Percentiles rank a stretch among this genome's conserved stretches.
phyloP scores from a whole-genome alignment of 139 green algal genomes.

The Coelastrella sp. region DNA sequence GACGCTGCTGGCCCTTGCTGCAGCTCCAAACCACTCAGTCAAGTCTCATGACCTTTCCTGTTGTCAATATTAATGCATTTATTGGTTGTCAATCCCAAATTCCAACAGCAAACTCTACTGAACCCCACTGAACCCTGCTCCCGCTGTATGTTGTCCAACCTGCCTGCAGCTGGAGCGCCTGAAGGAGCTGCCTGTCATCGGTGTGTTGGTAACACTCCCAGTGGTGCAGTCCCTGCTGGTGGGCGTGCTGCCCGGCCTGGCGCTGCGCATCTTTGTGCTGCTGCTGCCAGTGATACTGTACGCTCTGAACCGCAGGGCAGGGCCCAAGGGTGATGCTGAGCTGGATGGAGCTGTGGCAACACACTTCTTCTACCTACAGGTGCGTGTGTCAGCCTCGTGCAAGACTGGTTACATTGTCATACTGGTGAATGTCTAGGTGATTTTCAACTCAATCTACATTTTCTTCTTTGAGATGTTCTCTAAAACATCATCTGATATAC shows the following conservation, averaged over 20 bases:
- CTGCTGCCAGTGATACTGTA: conserved; percentile 40
- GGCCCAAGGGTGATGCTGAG: neutral
- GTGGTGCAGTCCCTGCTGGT: conserved; percentile 34
- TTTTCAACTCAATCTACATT: too few relatives aligned
- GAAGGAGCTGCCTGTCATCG: neutral
- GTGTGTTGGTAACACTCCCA: conserved; percentile 9
- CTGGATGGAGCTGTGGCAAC: conserved; percentile 35
- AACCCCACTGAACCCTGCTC: neutral
- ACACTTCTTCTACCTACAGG: conserved; percentile 46
- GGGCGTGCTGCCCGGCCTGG: conserved; percentile 48
- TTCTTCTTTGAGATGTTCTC: too few relatives aligned
- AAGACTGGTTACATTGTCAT: too few relatives aligned
- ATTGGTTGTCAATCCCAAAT: neutral
- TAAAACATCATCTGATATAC: too few relatives aligned
- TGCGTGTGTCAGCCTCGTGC: too few relatives aligned
- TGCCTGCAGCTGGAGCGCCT: conserved; percentile 36
- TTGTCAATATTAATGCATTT: too few relatives aligned
- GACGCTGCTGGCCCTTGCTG: too few relatives aligned
- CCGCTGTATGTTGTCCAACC: neutral
- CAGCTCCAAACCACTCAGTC: neutral
- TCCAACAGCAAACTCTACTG: neutral
- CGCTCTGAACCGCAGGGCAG: conserved; percentile 18
- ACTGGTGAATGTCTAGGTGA: too few relatives aligned
- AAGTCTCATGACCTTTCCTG: neutral
- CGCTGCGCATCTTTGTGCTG: conserved; percentile 48